Conservation (phyloP, 208 protist genomes). For the Naegleria fowleri region DNA sequence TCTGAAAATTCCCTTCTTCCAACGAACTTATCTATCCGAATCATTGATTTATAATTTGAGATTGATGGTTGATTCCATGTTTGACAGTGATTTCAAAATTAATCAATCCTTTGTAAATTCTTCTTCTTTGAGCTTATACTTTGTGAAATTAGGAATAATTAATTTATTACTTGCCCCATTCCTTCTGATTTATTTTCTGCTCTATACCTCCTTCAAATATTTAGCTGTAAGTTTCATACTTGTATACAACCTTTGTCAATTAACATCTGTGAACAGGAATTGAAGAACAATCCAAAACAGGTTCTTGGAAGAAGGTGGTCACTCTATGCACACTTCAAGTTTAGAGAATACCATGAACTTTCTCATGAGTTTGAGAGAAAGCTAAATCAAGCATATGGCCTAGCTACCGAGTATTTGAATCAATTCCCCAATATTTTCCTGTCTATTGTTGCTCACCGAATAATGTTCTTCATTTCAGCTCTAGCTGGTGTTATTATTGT, state of each 20-base stretch:
- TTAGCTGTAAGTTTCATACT: conserved; percentile 28
- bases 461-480: conserved; percentile 27
- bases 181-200: conserved; percentile 41
- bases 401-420: conserved; percentile 27
- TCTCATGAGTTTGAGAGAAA: conserved; percentile 40
- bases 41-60: not conserved
- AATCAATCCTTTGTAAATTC: conserved; percentile 13
- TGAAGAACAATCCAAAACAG: conserved; percentile 42
- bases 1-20: conserved; percentile 27
- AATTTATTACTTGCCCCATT: conserved; percentile 45
- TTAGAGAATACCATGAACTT: conserved; percentile 51
- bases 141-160: conserved; percentile 34
- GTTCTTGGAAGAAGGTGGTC: conserved; percentile 46
- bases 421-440: conserved; percentile 30
- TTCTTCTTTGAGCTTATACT: conserved; percentile 32
- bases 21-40: not conserved
- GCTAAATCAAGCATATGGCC: not conserved
- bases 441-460: not conserved
- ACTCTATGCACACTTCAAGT: conserved; percentile 41
- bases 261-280: conserved; percentile 15
- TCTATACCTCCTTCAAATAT: conserved; percentile 47
- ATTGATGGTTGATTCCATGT: not conserved
- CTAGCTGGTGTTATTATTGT: conserved; percentile 31
- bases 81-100: conserved; percentile 25
- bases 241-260: not conserved